Conservation (phyloP, 2,329 filamentous ascomycete genomes). For the Neopestalotiopsis clavispora region DNA sequence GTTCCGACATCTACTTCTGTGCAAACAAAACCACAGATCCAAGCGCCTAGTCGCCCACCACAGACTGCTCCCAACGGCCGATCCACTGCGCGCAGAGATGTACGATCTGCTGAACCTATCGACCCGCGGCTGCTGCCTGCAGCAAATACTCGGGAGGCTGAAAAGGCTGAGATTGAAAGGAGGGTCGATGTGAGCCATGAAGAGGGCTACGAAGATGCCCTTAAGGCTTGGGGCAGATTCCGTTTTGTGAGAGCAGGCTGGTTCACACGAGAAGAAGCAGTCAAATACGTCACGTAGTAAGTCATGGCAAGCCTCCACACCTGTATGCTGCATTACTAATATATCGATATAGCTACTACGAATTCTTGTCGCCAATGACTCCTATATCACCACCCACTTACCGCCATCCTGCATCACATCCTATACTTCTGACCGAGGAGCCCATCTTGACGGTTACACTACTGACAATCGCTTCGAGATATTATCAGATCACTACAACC, state of each 20-base stretch:
- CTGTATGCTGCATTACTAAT: background rate
- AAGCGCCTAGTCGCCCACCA: constrained; percentile 27
- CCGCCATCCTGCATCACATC: constrained; percentile 78
- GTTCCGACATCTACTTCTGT: constrained; percentile 25
- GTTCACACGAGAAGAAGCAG: constrained; percentile 93
- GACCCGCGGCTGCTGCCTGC: constrained; percentile 35
- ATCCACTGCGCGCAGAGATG: constrained; percentile 21
- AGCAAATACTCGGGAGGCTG: constrained; percentile 25
- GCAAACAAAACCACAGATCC: constrained; percentile 26
- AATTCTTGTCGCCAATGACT: constrained; percentile 87
- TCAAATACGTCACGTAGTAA: constrained; percentile 92
- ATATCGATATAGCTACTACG: constrained; percentile 72
- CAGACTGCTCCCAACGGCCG: constrained; percentile 23
- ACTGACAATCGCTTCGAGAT: constrained; percentile 87
- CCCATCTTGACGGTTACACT: constrained; percentile 92
- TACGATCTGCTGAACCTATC: constrained; percentile 36
- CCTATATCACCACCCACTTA: constrained; percentile 94
- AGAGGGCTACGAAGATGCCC: constrained; percentile 68
- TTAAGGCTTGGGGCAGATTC: constrained; percentile 89
- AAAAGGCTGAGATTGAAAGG: constrained; percentile 46
- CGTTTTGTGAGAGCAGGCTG: constrained; percentile 95
- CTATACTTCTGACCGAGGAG: constrained; percentile 83
- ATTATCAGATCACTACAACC: constrained; percentile 78
- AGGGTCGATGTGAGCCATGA: constrained; percentile 51
- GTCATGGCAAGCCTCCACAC: constrained; percentile 34